Base-by-base conservation (phyloP, 805 yeast species). In the Metschnikowia reukaufii region DNA sequence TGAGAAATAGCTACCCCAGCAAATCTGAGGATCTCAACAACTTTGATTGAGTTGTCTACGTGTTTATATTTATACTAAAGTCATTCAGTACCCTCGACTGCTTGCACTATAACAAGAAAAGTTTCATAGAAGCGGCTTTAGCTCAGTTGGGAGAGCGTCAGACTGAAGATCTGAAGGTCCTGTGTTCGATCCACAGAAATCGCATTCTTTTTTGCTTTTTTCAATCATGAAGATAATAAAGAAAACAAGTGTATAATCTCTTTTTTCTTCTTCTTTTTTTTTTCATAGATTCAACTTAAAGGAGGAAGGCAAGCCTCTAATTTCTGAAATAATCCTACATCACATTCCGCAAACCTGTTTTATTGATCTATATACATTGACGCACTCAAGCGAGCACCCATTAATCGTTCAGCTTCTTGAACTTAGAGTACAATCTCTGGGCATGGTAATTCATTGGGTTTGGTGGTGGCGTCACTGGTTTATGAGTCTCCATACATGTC, bases 401-500 rank as follows among this genome's bases (percentile, higher is more conserved):
- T 38, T 65, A 69, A 55, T 70, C 74, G 45, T 68, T 67, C 36
- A 61, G 68, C 49, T 63, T 68, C 62, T 77, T 78, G 51, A 80
- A 76, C 65, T 77, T 79, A 20, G 83, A 82, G 52, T 77, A 68
- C 55, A 80, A 67, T 60, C 84, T 73, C 10, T 75, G 65, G 23
- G 84, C 81, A 57, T 80, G 83, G 62, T 77, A 79, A 63, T 79
- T 79, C 52, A 77, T 67, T 20, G 81, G 70, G 37, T 78, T 70
- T 45, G 68, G 63, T 31, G 68, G 63, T 30, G 74, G 72, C 43
- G 70, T 70, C 39, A 66, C 63, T 4, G 70, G 70, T 56, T 66
- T 68, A 55, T 57, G 58, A 17, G 68, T 68, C 39, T 73, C 80
- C 85, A 88, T 86, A 63, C 97, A 91, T 12, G 67, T 67, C 61